Evolutionary conservation across 768 basidiomycete genomes (phyloP).

Genomic region (Cystobasidium tubakii): DNA sequence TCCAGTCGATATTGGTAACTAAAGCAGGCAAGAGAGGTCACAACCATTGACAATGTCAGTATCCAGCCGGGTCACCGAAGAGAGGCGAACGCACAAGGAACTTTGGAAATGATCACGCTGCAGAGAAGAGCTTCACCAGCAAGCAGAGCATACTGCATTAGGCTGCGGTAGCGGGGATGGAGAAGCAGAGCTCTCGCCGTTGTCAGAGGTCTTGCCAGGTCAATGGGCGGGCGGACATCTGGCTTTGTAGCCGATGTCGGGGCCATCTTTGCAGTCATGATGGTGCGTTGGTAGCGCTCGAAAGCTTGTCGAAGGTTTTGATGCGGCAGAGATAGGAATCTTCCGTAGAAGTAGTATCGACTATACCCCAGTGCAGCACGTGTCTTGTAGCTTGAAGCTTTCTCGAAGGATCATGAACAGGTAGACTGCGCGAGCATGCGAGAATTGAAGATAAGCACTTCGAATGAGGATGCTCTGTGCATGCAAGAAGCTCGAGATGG

Average conservation of each 20-base stretch:
- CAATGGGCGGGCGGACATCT: not conserved
- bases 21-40: too few species aligned
- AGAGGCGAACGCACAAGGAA: conserved; percentile 61
- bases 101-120: conserved; percentile 52
- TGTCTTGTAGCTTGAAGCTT: not conserved
- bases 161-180: conserved; percentile 2
- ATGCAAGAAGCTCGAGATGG: not conserved
- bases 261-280: not conserved
- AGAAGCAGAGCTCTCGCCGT: not conserved
- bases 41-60: too few species aligned
- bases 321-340: not conserved
- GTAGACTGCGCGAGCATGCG: not conserved
- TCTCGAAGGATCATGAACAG: not conserved
- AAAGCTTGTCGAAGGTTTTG: not conserved
- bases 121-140: conserved; percentile 25
- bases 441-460: not conserved
- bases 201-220: not conserved
- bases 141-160: conserved; percentile 13
- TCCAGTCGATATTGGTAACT: conserved; percentile 99
- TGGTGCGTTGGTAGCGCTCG: not conserved
- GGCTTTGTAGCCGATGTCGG: not conserved
- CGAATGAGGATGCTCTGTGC: too few species aligned
- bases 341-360: too few species aligned
- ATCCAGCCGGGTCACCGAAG: too few species aligned
- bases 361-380: not conserved